Evolutionary conservation across 352 stramenopile genomes (phyloP).

Genomic region (Globisporangium abappressorium): DNA sequence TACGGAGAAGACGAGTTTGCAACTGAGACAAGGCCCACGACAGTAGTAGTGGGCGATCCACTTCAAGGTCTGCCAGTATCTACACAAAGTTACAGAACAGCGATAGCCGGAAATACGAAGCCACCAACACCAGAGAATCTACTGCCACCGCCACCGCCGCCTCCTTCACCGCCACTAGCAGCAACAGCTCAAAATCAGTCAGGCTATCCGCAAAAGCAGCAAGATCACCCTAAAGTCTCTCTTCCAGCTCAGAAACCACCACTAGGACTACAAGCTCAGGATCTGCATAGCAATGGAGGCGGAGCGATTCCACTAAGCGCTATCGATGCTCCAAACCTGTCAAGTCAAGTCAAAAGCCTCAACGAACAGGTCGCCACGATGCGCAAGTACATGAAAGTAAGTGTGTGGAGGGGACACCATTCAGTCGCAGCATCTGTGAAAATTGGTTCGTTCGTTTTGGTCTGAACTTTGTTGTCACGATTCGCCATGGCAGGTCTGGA

Average conservation of each 20-base stretch:
- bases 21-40: not conserved
- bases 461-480: not conserved
- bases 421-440: not conserved
- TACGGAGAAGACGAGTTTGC: not conserved
- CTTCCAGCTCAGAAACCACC: not conserved
- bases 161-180: conserved; percentile 7
- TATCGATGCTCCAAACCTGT: conserved; percentile 3
- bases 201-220: not conserved
- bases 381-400: conserved; percentile 77
- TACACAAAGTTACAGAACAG: not conserved
- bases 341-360: conserved; percentile 25
- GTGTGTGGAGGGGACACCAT: not conserved
- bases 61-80: not conserved
- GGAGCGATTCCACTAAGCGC: not conserved
- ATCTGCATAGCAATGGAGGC: not conserved
- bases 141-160: not conserved
- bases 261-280: not conserved
- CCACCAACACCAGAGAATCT: not conserved
- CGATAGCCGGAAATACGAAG: not conserved
- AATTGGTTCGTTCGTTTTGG: not conserved
- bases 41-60: not conserved
- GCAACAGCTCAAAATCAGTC: not conserved
- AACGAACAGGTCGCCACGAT: conserved; percentile 50
- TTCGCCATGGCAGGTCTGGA: conserved; percentile 37
- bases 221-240: not conserved